Percentiles rank a stretch among this genome's conserved stretches.
These are phyloP conservation scores for Podospora appendiculata DNA, from an alignment of 495 filamentous ascomycete species.

Conservation along the genomic window DNA sequence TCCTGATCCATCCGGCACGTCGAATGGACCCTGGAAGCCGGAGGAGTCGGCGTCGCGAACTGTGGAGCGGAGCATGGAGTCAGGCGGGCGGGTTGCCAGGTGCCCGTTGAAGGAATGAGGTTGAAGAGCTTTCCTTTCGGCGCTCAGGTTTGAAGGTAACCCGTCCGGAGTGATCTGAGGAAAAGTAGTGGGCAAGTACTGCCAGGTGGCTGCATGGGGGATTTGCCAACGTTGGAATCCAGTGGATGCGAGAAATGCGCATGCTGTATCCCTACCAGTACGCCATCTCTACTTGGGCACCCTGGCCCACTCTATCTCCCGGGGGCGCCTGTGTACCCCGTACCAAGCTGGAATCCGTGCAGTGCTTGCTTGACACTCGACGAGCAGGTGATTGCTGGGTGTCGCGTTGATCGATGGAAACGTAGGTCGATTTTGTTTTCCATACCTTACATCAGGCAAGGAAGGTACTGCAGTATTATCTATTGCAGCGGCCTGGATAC, in stretches of 20 bases:
- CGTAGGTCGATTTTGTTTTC: no score
- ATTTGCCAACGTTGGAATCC: slow-evolving; percentile 22
- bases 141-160: neutral
- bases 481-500: no score
- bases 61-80: neutral
- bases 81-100: neutral
- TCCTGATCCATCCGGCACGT: no score
- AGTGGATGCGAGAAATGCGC: slow-evolving; percentile 17
- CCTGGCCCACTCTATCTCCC: slow-evolving; percentile 1
- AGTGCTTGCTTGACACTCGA: no score
- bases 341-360: no score
- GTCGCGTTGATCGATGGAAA: no score
- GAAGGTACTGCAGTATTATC: no score
- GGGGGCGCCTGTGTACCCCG: no score
- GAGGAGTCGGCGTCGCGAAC: slow-evolving; percentile 1
- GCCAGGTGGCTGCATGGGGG: slow-evolving; percentile 19
- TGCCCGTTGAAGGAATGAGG: slow-evolving; percentile 10
- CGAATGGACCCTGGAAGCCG: neutral
- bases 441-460: no score
- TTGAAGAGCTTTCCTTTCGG: slow-evolving; percentile 15
- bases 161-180: no score
- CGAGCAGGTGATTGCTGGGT: no score
- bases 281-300: slow-evolving; percentile 13
- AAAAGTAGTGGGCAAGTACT: slow-evolving; percentile 14
- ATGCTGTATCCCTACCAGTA: slow-evolving; percentile 25